Conservation (phyloP, 305 asterid genomes). For the Solanum chacoense region DNA sequence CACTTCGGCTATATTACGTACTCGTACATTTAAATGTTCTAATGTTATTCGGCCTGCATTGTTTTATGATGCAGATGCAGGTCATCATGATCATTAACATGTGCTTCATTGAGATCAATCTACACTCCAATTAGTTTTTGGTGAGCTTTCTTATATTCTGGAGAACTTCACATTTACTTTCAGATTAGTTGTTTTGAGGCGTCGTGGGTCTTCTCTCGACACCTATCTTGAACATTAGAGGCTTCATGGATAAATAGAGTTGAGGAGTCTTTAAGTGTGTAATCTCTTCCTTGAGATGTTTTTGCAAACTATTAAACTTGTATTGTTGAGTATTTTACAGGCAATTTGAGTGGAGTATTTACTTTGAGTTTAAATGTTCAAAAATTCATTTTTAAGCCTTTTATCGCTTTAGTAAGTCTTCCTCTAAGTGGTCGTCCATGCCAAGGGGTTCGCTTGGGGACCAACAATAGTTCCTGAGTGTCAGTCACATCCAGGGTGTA, state of each 20-base stretch:
- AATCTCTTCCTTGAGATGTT: background rate
- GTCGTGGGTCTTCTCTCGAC: background rate
- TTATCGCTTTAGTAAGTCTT: background rate
- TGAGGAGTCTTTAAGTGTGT: background rate
- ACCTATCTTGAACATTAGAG: background rate
- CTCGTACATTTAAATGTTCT: background rate
- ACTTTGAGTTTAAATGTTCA: background rate
- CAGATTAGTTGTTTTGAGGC: background rate
- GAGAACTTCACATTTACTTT: background rate
- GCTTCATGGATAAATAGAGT: background rate
- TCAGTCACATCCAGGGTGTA: background rate
- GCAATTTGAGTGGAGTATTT: background rate
- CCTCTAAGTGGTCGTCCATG: background rate
- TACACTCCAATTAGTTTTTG: background rate
- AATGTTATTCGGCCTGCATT: background rate
- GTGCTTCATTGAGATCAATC: background rate
- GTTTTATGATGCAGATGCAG: background rate
- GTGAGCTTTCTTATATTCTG: background rate
- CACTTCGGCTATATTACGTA: background rate
- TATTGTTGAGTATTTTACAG: background rate
- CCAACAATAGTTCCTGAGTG: background rate
- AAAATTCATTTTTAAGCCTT: background rate
- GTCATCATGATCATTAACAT: background rate
- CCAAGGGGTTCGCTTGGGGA: background rate
- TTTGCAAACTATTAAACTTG: background rate